Evolutionary conservation across 768 basidiomycete genomes (phyloP).

Genomic region (Suillus cothurnatus): DNA sequence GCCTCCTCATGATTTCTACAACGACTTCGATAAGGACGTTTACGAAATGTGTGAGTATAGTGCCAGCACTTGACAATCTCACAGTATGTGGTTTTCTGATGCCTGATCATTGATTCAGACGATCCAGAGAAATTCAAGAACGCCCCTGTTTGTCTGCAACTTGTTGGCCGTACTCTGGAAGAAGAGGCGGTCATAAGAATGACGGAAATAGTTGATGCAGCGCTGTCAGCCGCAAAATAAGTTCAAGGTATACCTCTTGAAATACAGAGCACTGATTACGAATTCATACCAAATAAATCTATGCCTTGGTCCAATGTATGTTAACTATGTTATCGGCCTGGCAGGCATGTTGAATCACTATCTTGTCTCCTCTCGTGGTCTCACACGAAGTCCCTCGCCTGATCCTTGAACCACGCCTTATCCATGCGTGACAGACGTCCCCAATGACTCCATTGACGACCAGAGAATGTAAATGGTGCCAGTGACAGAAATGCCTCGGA

Average conservation of each 20-base stretch:
- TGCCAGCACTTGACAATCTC: not conserved
- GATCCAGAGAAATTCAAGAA: conserved; percentile 54
- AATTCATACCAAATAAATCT: not conserved
- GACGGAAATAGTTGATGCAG: conserved; percentile 63
- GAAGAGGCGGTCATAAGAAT: conserved; percentile 76
- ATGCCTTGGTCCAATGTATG: conserved; percentile 4
- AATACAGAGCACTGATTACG: not conserved
- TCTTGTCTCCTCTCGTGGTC: too few species aligned
- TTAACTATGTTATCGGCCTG: not conserved
- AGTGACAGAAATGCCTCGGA: not conserved
- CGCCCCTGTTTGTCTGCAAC: conserved; percentile 65
- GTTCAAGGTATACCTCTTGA: not conserved
- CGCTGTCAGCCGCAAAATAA: conserved; percentile 37
- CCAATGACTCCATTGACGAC: not conserved
- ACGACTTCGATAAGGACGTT: conserved; percentile 47
- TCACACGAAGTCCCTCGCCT: not conserved
- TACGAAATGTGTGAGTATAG: conserved; percentile 54
- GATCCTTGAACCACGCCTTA: not conserved
- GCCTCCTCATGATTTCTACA: conserved; percentile 49
- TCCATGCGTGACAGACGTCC: not conserved
- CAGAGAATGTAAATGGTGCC: not conserved
- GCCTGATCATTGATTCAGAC: conserved; percentile 41
- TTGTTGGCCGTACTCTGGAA: conserved; percentile 69
- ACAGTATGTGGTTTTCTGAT: not conserved
- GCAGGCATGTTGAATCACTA: too few species aligned